phyloP scores from a whole-genome alignment of 106 monocot genomes.

The Chionographis japonica region DNA sequence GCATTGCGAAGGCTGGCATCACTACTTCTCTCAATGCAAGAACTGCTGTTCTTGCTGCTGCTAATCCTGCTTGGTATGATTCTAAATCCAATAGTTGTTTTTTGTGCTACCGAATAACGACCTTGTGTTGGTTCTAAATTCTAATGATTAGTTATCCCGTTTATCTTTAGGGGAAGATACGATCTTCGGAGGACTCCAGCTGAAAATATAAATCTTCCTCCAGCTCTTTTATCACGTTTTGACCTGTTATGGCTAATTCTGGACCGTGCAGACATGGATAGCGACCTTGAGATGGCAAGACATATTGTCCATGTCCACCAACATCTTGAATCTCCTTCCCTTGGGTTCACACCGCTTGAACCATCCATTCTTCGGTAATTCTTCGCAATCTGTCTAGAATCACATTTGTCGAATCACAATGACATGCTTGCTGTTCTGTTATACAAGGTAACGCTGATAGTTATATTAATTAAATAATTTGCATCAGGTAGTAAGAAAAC shows the following conservation, averaged over 20 bases:
- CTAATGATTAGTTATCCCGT: background rate
- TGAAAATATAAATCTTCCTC: slow-evolving; percentile 97
- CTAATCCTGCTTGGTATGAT: slow-evolving; percentile 93
- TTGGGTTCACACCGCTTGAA: slow-evolving; percentile 90
- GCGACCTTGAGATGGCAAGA: slow-evolving; percentile 93
- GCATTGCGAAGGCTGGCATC: slow-evolving; percentile 98
- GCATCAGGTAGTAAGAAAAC: too few species aligned
- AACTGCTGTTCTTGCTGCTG: slow-evolving; percentile 96
- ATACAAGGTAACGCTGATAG: too few species aligned
- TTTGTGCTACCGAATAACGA: too few species aligned
- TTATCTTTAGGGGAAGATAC: slow-evolving; percentile 78
- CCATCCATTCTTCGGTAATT: slow-evolving; percentile 85
- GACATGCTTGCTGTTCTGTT: too few species aligned
- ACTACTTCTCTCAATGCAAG: slow-evolving; percentile 95
- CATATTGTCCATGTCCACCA: slow-evolving; percentile 92
- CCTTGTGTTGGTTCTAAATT: background rate
- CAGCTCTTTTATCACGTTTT: slow-evolving; percentile 93
- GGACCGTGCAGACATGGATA: slow-evolving; percentile 95
- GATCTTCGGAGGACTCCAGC: slow-evolving; percentile 94
- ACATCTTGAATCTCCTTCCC: slow-evolving; percentile 86
- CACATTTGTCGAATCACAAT: too few species aligned
- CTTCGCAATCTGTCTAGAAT: background rate
- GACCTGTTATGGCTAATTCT: slow-evolving; percentile 94
- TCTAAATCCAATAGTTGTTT: background rate
- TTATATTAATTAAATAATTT: too few species aligned